phyloP scores from a whole-genome alignment of 305 asterid species.

The Striga hermonthica region DNA sequence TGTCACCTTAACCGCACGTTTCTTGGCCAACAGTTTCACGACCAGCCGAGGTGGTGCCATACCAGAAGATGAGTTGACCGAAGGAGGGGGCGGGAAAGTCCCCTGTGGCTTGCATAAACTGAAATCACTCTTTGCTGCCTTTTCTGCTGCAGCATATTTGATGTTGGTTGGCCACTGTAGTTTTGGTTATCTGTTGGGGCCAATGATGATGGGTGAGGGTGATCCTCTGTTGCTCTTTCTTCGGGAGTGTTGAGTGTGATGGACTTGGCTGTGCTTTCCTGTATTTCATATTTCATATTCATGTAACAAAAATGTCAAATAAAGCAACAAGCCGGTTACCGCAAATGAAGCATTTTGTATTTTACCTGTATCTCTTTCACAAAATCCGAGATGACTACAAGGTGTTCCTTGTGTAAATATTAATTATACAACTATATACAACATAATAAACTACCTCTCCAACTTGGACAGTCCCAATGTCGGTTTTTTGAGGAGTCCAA shows the following conservation, averaged over 20 bases:
- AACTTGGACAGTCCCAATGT: slow-evolving; percentile 36
- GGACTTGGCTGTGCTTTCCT: slow-evolving; percentile 49
- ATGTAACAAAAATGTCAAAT: slow-evolving; percentile 6
- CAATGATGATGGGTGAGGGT: slow-evolving; percentile 54
- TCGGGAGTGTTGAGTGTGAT: slow-evolving; percentile 28
- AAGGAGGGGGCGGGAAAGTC: slow-evolving; percentile 89
- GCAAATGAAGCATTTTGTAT: slow-evolving; percentile 7
- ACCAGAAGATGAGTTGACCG: slow-evolving; percentile 71
- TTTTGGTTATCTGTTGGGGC: slow-evolving; percentile 32
- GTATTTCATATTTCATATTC: slow-evolving; percentile 31
- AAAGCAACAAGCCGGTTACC: slow-evolving; percentile 18
- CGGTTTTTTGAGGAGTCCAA: slow-evolving; percentile 40
- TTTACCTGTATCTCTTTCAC: slow-evolving; percentile 71
- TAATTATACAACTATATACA: not conserved
- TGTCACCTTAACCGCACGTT: slow-evolving; percentile 60
- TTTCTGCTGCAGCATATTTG: slow-evolving; percentile 40
- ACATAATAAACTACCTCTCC: slow-evolving; percentile 42
- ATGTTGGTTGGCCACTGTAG: no score
- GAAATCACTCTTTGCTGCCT: slow-evolving; percentile 96
- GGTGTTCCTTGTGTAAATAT: slow-evolving; percentile 45
- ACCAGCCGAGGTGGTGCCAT: slow-evolving; percentile 57
- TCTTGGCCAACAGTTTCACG: slow-evolving; percentile 82
- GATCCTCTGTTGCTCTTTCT: slow-evolving; percentile 36
- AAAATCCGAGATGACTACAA: slow-evolving; percentile 51
- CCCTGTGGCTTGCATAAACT: slow-evolving; percentile 94